Base-by-base conservation (phyloP, 768 basidiomycete genomes). In the Bullera alba region DNA sequence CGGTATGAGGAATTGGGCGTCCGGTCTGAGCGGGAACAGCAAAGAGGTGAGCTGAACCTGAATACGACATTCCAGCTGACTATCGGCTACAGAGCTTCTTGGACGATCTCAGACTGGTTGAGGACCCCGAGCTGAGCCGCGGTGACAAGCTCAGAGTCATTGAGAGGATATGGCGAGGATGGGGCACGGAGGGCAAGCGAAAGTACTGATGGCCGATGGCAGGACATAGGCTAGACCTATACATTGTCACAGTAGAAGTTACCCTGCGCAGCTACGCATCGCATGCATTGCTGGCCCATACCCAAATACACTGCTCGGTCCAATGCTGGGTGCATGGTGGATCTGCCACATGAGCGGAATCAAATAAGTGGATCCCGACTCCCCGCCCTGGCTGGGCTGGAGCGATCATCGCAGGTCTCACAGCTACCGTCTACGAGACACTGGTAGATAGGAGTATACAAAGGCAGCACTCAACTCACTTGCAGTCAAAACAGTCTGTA, bases 81-180 rank as follows among this genome's bases (percentile, higher is more conserved):
- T 22, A 16, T 5, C 36, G 10, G n/a, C n/a, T n/a, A n/a, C 39
- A 83, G 51, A 84, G 83, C 1, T 93, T 95, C 71, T 71, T 97
- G 56, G 83, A 86, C 46, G 92, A 97, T 62, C 79, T 95, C 0
- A 76, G 78, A 26, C 84, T 89, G 70, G 69, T 96, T 46, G 89
- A 91, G 70, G 81, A 88, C 61, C 82, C 85, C 0, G 75, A 75
- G 54, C 67, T 92, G 44, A 79, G 79, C 6, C 75, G 82, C 48
- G 76, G 77, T 41, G 86, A 86, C 62, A 90, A 92, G 74, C 67
- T 87, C 65, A 74, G 77, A 39, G 84, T 91, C 2, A 76, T 93
- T 4, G 81, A 89, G 42, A 74, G 87, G 65, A 89, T 93, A 82
- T 89, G 90, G 87, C 80, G 84, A 60, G 81, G 81, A 48, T 96